Base-by-base conservation (phyloP, 202 grass and related monocot species). In the Saccharum hybrid region DNA sequence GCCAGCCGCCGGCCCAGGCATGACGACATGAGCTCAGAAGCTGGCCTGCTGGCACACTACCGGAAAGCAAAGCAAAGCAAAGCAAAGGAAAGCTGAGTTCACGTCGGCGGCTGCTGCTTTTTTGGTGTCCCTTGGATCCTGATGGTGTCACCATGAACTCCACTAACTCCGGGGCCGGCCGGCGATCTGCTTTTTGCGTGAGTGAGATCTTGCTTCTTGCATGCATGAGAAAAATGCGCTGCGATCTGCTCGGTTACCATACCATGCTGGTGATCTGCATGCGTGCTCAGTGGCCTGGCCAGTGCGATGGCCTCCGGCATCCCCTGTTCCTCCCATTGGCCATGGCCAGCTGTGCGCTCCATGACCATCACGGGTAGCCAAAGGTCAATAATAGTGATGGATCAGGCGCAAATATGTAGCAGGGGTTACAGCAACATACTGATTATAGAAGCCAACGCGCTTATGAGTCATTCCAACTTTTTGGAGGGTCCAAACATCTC, bases 71-170 rank as follows among this genome's bases (percentile, higher is more conserved):
- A 34, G 33, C 3, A n/a, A 42, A 34, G 33, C 3, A 34, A 42
- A 10, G 16, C 18, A 23, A 69, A 4, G 38, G n/a, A 23, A 23
- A 40, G 36, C 8, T 46, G 68, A 46, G 22, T 8, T 71, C 41
- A 71, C 41, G 41, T 30, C 22, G 41, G 12, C 40, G 12, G 68
- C 68, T 15, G 21, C 31, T 33, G 31, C 31, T 33, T 33, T 33
- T 33, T 8, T 71, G 42, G 41, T 15, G 69, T 42, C 69, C 13
- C 26, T 3, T 30, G 22, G 42, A 48, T 48, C 23, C 36, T 26
- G 22, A 72, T 48, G 69, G 21, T 45, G 39, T 71, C 40, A 39
- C 68, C 68, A 14, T 45, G 40, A 71, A 28, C 68, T 71, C 40
- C 68, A 26, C 39, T 22, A 45, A 15, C 9, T 15, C 21, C 68